Evolutionary conservation across 2,329 filamentous ascomycete genomes (phyloP), one percentile per base, ranked within the genome.

Genomic region (Canariomyces notabilis): DNA sequence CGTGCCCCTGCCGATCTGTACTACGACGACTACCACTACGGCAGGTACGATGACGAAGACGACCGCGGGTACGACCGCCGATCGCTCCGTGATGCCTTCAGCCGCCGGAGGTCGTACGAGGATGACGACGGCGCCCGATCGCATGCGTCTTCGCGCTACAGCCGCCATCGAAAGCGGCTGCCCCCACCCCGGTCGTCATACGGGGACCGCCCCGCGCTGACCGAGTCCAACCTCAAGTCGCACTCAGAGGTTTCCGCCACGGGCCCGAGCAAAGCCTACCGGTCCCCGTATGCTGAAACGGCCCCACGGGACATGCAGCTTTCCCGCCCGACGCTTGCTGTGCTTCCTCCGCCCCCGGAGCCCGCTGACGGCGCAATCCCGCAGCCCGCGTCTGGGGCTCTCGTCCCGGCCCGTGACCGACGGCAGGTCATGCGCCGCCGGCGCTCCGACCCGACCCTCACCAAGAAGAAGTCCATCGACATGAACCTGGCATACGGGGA

Each of bases 401-500:
- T 51, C 15, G 51, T 48, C n/a, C 38, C 53, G 9, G 52, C 55
- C 16, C 59, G 60, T 35, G 55, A 57, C 42, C 44, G 59, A 21
- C 60, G 54, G 33, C 58, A 67, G 49, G 54, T 67, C 8, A 58
- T 60, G 31, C 64, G 65, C 37, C 71, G 66, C 14, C 60, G 64
- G 22, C 51, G 57, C 19, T 74, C 74, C 6, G 68, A 73, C 16
- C 64, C 69, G 1, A 60, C 67, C 8, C 53, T 72, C 54, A 54
- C 37, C 16, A 57, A 57, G 51, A 59, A 57, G 36, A 72, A 76
- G 56, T 72, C 82, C 45, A 82, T 95, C 57, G 91, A 96, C 61
- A 89, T 95, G 87, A 77, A 95, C 62, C 74, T 97, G 6, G 91
- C 91, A 6, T 97, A 96, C 59, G 91, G 91, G 49, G 83, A 87